phyloP scores from a whole-genome alignment of 164 flowering plant genomes.

The Tetracentron sinense region DNA sequence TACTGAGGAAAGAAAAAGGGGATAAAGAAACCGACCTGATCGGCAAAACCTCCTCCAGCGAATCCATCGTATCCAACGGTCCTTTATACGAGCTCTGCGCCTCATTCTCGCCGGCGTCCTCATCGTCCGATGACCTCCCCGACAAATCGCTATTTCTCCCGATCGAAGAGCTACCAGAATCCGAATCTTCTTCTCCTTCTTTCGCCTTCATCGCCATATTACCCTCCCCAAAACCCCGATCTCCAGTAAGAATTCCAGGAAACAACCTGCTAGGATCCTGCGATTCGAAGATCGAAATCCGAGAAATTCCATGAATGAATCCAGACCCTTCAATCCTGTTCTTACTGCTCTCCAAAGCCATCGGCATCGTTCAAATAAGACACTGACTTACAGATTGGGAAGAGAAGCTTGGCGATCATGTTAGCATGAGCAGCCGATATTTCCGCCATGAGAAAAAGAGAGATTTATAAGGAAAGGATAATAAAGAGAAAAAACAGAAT shows the following conservation, averaged over 20 bases:
- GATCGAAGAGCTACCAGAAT: constrained; percentile 19
- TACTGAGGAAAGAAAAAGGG: neutral
- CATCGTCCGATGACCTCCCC: constrained; percentile 26
- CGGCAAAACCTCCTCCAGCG: constrained; percentile 65
- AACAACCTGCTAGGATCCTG: constrained; percentile 14
- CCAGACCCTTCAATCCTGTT: constrained; percentile 24
- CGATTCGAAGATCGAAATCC: constrained; percentile 20
- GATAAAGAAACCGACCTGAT: constrained; percentile 36
- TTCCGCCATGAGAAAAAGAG: too few species aligned
- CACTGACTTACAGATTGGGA: too few species aligned
- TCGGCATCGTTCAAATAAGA: constrained; percentile 2
- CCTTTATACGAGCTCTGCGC: constrained; percentile 66
- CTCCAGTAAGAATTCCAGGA: constrained; percentile 1
- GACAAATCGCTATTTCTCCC: constrained; percentile 53
- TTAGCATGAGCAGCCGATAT: too few species aligned
- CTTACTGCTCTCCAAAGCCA: constrained; percentile 9
- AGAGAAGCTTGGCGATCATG: too few species aligned
- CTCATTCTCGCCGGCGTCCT: constrained; percentile 39
- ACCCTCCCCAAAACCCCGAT: neutral
- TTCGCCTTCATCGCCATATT: neutral
- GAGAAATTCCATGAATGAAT: constrained; percentile 23
- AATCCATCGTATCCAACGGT: constrained; percentile 61
- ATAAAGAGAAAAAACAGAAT: too few species aligned
- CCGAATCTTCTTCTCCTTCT: neutral
- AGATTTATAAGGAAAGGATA: too few species aligned